Evolutionary conservation across 495 filamentous ascomycete genomes (phyloP), one percentile per base, ranked within the genome.

Genomic region (Rhypophila decipiens): DNA sequence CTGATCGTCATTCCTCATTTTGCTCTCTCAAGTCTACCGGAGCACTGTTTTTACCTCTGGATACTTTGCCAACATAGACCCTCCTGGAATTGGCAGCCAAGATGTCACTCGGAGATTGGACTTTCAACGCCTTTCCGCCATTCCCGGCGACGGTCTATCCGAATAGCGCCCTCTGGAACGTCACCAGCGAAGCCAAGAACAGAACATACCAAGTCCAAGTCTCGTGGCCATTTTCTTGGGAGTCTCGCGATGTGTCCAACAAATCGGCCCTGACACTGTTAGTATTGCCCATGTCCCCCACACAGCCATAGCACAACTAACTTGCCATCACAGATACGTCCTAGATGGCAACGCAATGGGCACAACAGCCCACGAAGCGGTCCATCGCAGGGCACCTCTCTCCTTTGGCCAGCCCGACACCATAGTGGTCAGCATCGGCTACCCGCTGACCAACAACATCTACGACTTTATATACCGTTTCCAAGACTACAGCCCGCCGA

Each of bases 161-260:
- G 22, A 60, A 53, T 43, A 44, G 39, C 7, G 49, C 51, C 1
- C 2, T 60, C 7, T 60, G 46, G 55, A 57, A 60, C 22, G 58
- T 39, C 15, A 58, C 42, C 5, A 53, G 46, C 22, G 36, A n/a
- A 15, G 21, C 24, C 15, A 47, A 39, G 21, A 47, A 58, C 35
- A 29, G 48, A 5, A 53, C 51, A 5, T 60, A 58, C 15, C 55
- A 60, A 20, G 49, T 57, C 17, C 36, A 45, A 5, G 24, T 55
- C 8, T 60, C 55, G 13, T 60, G 49, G 55, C 55, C 58, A 9
- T 55, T 58, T 13, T 47, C 39, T 17, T 58, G 51, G 55, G 42
- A 47, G 5, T 53, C 53, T 24, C 41, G 31, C 3, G 23, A 51
- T 2, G 43, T 47, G 12, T 24, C 42, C 5, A 51, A 44, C 47